Evolutionary conservation across 805 yeast species (phyloP), one percentile per base, ranked within the genome.

Genomic region (Maudiozyma bulderi): DNA sequence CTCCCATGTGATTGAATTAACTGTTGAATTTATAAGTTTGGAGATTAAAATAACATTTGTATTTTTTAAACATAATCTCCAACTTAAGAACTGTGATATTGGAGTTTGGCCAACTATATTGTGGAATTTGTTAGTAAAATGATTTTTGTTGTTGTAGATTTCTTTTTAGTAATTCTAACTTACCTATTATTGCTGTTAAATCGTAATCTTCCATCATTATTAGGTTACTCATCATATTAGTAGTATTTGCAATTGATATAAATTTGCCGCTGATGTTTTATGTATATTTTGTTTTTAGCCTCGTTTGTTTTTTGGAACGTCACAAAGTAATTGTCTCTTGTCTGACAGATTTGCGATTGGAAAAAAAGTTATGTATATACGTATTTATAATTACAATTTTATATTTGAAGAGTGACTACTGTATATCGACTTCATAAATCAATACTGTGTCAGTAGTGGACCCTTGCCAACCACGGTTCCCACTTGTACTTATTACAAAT

Each of bases 401-500:
- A 38, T 38, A 38, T 38, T n/a, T 10, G 15, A n/a, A 26, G n/a
- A 6, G 20, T 35, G 8, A 10, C 43, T 52, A 66, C 20, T 60
- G 64, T 33, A 77, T 66, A 47, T 81, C 81, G 33, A 90, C 83
- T 55, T 87, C 95, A 63, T 90, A 91, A 28, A 88, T 73, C 56
- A 89, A 74, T 8, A 85, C 85, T n/a, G 81, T 77, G 50, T 89
- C 96, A 1, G 93, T 83, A 28, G 84, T 76, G 37, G 73, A 70
- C 3, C 95, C 89, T 56, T 84, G 89, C 97, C 97, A 91, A 5
- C 99, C 99, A 59, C 97, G 76, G 53, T 86, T 87, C 8, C 99
- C 99, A 62, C 95, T 84, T 0, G 97, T 82, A 59, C 95, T 84
- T 6, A 91, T 76, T 83, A 93, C 74, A 64, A 86, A 93, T 52